A percentile compares a stretch with the other conserved stretches of the same genome.
Evolutionary conservation across 306 rosid genomes (phyloP).

Genomic region (Albizia julibrissin): DNA sequence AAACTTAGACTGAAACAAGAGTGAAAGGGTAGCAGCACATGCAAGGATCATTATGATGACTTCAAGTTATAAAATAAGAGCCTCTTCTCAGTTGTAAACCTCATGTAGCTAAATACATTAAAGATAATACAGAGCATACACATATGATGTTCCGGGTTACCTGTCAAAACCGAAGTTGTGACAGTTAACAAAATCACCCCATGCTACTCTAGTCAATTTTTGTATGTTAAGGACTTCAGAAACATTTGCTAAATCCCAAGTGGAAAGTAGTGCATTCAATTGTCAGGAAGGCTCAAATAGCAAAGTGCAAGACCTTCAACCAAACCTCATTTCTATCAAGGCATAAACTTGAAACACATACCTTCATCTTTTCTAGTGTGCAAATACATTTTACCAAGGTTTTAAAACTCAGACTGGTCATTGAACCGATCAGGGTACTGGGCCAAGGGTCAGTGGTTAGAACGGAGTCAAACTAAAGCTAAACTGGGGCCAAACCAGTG

Average conservation of each 20-base stretch:
- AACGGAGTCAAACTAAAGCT: no score
- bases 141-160: background rate
- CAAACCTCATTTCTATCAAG: background rate
- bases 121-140: background rate
- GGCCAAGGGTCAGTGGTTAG: no score
- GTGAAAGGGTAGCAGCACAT: background rate
- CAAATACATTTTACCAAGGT: background rate
- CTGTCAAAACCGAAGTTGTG: background rate
- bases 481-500: no score
- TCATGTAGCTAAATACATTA: background rate
- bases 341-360: background rate
- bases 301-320: background rate
- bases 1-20: background rate
- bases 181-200: background rate
- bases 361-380: background rate
- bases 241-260: background rate
- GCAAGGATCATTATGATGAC: background rate
- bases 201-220: background rate
- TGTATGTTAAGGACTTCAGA: background rate
- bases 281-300: background rate
- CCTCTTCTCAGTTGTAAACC: background rate
- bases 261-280: background rate
- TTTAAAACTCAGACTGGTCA: no score
- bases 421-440: no score
- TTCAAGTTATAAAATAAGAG: conserved; percentile 7